Percentiles rank a stretch among this genome's conserved stretches.
Conservation (phyloP, 352 stramenopile genomes). For the Globisporangium camurandrum region DNA sequence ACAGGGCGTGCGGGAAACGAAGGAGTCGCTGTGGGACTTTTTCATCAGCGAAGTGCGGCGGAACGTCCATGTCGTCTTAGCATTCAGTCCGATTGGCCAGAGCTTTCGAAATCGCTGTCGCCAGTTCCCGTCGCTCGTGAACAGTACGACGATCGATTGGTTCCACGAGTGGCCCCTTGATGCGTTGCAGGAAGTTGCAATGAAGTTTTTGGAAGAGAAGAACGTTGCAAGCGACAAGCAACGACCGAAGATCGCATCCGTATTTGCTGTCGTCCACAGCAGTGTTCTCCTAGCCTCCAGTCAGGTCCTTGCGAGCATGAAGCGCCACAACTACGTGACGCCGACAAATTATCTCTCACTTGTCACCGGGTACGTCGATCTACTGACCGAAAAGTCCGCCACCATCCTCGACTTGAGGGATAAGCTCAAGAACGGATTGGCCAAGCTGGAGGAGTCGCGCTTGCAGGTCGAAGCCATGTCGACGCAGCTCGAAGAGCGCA, state of each 20-base stretch:
- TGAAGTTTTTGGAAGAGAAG: slow-evolving; percentile 90
- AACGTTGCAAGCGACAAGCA: slow-evolving; percentile 66
- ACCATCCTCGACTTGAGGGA: slow-evolving; percentile 68
- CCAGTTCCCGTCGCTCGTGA: slow-evolving; percentile 91
- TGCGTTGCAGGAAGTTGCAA: slow-evolving; percentile 88
- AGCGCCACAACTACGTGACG: slow-evolving; percentile 92
- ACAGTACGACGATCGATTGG: slow-evolving; percentile 93
- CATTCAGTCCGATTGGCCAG: slow-evolving; percentile 90
- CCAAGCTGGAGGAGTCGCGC: slow-evolving; percentile 77
- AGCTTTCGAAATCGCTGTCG: slow-evolving; percentile 75
- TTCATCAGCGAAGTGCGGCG: slow-evolving; percentile 88
- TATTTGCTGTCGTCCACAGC: slow-evolving; percentile 88
- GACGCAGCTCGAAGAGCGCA: slow-evolving; percentile 81
- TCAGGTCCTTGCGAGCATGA: slow-evolving; percentile 85
- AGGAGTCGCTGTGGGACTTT: slow-evolving; percentile 88
- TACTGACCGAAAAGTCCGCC: slow-evolving; percentile 67
- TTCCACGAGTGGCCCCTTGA: slow-evolving; percentile 91
- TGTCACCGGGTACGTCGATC: slow-evolving; percentile 87
- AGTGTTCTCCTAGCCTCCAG: slow-evolving; percentile 76
- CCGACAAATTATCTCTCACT: slow-evolving; percentile 92
- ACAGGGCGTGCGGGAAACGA: slow-evolving; percentile 81
- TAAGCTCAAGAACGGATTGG: slow-evolving; percentile 78
- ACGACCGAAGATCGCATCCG: slow-evolving; percentile 72
- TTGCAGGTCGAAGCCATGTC: slow-evolving; percentile 84
- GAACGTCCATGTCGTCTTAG: slow-evolving; percentile 91